Conservation (phyloP, 371 early-diverging fungal genomes). For the Mucor racemosus region DNA sequence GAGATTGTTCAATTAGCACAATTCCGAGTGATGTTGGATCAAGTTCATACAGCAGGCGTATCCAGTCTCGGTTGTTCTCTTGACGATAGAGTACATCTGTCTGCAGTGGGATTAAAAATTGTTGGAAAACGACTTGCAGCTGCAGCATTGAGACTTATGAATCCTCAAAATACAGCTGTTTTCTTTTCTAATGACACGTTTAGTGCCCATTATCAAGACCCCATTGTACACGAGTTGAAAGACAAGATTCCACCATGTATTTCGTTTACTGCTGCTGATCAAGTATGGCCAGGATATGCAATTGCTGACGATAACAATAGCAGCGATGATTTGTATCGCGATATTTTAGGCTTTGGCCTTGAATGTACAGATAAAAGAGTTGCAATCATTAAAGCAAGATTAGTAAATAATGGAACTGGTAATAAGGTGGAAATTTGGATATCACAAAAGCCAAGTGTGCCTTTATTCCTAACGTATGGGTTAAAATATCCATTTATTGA, state of each 20-base stretch:
- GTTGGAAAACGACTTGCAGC: slow-evolving; percentile 39
- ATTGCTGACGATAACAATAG: not conserved
- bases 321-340: not conserved
- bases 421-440: not conserved
- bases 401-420: not conserved
- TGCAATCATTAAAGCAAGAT: not conserved
- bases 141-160: slow-evolving; percentile 15
- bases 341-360: not conserved
- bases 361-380: not conserved
- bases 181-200: not conserved
- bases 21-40: slow-evolving; percentile 10
- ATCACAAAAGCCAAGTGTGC: not conserved
- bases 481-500: not conserved
- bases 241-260: not conserved
- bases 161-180: not conserved
- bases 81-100: slow-evolving; percentile 47
- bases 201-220: not conserved
- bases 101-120: slow-evolving; percentile 24
- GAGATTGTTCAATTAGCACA: slow-evolving; percentile 33
- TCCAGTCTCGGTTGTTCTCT: slow-evolving; percentile 37
- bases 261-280: not conserved
- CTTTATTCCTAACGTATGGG: not conserved
- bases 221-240: not conserved
- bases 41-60: slow-evolving; percentile 17
- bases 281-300: not conserved